Percentiles rank a stretch among this genome's conserved stretches.
phyloP scores from a whole-genome alignment of 225 moss, liverwort and hornwort genomes.

The Physcomitrellopsis africana region DNA sequence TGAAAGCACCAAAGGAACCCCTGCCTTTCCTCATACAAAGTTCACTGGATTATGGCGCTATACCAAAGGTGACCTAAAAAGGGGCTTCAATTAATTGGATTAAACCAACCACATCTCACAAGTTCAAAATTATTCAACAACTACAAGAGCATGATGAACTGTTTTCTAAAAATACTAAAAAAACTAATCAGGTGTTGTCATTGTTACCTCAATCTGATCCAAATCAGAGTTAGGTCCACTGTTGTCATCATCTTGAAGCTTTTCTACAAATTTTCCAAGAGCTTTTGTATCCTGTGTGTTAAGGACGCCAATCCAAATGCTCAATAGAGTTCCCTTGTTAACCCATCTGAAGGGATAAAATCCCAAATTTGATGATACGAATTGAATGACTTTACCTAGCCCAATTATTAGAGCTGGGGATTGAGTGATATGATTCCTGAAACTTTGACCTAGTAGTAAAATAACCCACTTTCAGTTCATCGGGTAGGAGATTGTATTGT shows the following conservation, averaged over 20 bases:
- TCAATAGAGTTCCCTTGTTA: not conserved
- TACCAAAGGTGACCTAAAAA: not conserved
- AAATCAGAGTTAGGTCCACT: conserved; percentile 31
- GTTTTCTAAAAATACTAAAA: not conserved
- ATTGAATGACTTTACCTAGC: conserved; percentile 11
- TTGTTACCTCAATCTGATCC: conserved; percentile 50
- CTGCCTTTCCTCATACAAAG: conserved; percentile 57
- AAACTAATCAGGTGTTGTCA: not conserved
- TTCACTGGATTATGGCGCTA: conserved; percentile 16
- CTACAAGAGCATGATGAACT: conserved; percentile 2
- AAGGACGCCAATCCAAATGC: conserved; percentile 18
- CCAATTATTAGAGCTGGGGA: not conserved
- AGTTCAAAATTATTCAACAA: not conserved
- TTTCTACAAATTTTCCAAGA: conserved; percentile 50
- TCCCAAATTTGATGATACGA: not conserved
- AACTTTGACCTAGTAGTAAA: not conserved
- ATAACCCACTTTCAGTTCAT: not conserved
- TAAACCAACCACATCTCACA: conserved; percentile 16
- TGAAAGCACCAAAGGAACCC: conserved; percentile 47
- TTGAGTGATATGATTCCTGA: conserved; percentile 8
- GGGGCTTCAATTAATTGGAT: not conserved
- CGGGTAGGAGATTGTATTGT: not conserved
- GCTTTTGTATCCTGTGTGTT: conserved; percentile 68
- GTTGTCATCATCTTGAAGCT: conserved; percentile 41
- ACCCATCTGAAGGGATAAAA: conserved; percentile 20